phyloP scores from a whole-genome alignment of 164 flowering plant genomes.

The Macadamia integrifolia region DNA sequence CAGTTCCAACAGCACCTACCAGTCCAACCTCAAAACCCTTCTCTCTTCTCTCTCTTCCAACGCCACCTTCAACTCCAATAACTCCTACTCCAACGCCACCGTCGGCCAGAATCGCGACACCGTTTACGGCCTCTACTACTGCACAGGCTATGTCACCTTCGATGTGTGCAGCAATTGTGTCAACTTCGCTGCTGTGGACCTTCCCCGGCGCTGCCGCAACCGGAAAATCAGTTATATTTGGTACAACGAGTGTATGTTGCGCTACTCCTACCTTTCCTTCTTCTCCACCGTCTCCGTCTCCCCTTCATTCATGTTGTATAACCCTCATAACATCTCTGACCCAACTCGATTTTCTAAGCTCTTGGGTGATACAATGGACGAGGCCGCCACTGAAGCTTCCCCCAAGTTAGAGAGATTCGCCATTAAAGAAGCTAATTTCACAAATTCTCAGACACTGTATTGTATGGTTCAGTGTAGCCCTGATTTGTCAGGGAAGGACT shows the following conservation, averaged over 20 bases:
- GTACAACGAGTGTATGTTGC: constrained; percentile 29
- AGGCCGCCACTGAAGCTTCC: too few species aligned
- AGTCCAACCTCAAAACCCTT: constrained; percentile 13
- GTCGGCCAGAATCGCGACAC: constrained; percentile 6
- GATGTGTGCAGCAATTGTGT: constrained; percentile 10
- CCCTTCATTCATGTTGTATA: too few species aligned
- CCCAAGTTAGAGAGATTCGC: too few species aligned
- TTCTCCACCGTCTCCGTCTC: too few species aligned
- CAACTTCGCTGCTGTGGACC: neutral
- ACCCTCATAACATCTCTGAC: too few species aligned
- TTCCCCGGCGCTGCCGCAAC: constrained; percentile 13
- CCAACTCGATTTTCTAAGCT: too few species aligned
- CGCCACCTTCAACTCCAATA: too few species aligned
- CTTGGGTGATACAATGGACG: too few species aligned
- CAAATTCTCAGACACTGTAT: too few species aligned
- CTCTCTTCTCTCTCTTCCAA: constrained; percentile 9
- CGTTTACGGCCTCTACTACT: constrained; percentile 16
- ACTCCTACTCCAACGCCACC: constrained; percentile 11
- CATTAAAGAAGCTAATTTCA: too few species aligned
- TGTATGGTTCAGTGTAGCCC: too few species aligned
- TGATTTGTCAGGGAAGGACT: too few species aligned
- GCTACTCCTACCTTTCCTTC: constrained; percentile 17
- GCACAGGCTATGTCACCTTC: constrained; percentile 24
- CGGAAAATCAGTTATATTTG: constrained; percentile 8
- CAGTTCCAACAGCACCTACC: constrained; percentile 5